Percentiles rank a stretch among this genome's conserved stretches.
Conservation (phyloP, 2,329 filamentous ascomycete species). For the Septoria linicola region DNA sequence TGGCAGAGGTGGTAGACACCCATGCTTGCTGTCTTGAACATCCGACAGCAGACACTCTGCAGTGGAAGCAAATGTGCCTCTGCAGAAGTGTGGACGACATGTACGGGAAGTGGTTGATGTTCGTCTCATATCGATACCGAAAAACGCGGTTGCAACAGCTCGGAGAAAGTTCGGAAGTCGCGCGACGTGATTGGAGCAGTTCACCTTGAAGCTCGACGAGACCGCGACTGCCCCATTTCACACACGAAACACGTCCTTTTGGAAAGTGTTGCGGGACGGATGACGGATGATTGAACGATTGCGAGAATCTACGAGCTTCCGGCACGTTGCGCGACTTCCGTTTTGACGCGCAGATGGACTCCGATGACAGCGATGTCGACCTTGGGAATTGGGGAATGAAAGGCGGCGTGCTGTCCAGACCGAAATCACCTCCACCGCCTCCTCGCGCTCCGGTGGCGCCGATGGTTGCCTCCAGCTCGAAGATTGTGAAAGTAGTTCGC, state of each 20-base stretch:
- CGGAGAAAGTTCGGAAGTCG: conserved; percentile 8
- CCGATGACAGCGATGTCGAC: conserved; percentile 30
- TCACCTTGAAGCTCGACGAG: background rate
- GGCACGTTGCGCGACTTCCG: conserved; percentile 29
- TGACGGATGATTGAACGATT: conserved; percentile 1
- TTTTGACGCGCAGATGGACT: conserved; percentile 30
- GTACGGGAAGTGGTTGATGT: background rate
- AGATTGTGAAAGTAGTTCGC: conserved; percentile 9
- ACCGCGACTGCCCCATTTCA: background rate
- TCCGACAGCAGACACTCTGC: conserved; percentile 8
- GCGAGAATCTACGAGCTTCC: conserved; percentile 1
- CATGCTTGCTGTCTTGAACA: conserved; percentile 17
- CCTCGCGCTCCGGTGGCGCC: conserved; percentile 25
- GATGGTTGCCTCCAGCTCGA: conserved; percentile 19
- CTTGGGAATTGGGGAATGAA: conserved; percentile 31
- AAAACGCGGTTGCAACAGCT: background rate
- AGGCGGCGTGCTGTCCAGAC: background rate
- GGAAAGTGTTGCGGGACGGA: background rate
- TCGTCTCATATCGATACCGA: too few species aligned
- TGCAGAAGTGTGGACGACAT: conserved; percentile 18
- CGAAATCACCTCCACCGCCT: conserved; percentile 10
- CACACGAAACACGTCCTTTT: conserved; percentile 1
- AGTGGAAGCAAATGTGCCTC: conserved; percentile 15
- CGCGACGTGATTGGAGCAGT: too few species aligned
- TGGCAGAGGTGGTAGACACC: conserved; percentile 65